Conservation (phyloP, 2,329 filamentous ascomycete species). For the Fusarium guadeloupense region DNA sequence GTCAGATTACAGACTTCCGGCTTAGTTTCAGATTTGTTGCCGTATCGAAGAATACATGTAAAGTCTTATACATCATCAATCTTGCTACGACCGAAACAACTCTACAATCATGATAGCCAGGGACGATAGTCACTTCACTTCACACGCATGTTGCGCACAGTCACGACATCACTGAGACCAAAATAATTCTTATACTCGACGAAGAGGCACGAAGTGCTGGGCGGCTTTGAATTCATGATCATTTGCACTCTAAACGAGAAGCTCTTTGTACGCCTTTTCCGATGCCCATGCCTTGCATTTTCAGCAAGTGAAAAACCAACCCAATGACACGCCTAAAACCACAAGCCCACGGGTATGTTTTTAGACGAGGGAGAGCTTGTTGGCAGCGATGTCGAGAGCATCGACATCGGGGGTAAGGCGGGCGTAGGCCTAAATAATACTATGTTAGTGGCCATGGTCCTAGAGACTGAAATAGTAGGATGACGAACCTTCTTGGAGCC, state of each 20-base stretch:
- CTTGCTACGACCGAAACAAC: not conserved
- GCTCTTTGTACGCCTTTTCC: conserved; percentile 51
- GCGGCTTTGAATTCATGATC: conserved; percentile 49
- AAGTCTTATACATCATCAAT: too few relatives aligned
- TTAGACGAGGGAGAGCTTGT: conserved; percentile 98
- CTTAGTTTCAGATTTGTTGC: too few relatives aligned
- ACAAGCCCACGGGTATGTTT: conserved; percentile 38
- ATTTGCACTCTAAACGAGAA: conserved; percentile 49
- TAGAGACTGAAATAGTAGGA: too few relatives aligned
- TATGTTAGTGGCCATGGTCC: too few relatives aligned
- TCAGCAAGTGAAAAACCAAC: conserved; percentile 51
- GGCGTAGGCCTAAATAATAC: too few relatives aligned
- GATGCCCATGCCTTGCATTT: conserved; percentile 51
- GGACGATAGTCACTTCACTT: not conserved
- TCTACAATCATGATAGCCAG: not conserved
- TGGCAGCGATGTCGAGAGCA: conserved; percentile 98
- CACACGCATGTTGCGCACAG: not conserved
- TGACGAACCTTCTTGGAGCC: conserved; percentile 99
- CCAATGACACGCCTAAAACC: conserved; percentile 49
- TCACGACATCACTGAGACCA: not conserved
- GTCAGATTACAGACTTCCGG: not conserved
- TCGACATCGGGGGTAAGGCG: conserved; percentile 96
- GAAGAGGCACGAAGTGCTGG: conserved; percentile 31
- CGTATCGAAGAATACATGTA: too few relatives aligned
- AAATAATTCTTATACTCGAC: conserved; percentile 1